Percentiles rank a stretch among this genome's conserved stretches.
Conservation (phyloP, 2,329 filamentous ascomycete species). For the Pseudocercospora musae region DNA sequence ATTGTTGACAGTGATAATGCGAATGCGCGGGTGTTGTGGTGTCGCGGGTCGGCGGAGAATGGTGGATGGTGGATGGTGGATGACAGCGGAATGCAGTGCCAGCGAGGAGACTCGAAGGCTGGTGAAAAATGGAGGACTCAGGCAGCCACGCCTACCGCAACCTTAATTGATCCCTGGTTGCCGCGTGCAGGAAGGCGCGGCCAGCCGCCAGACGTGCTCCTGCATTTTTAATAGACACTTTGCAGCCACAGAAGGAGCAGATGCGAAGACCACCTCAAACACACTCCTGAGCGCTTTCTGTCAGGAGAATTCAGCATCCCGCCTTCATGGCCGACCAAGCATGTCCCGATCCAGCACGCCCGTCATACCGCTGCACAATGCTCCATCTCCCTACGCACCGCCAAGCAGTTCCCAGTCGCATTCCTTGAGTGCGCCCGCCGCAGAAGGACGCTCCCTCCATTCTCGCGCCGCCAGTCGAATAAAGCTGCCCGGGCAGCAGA, state of each 20-base stretch:
- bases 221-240: not conserved
- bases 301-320: conserved; percentile 3
- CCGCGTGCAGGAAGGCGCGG: not conserved
- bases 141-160: not conserved
- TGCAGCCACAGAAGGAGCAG: not conserved
- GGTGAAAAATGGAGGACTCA: not conserved
- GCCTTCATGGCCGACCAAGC: conserved; percentile 44
- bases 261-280: not conserved
- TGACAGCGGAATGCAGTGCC: not conserved
- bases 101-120: not conserved
- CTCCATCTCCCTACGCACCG: conserved; percentile 9
- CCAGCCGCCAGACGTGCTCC: not conserved
- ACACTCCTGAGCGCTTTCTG: not conserved
- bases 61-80: not conserved
- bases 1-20: not conserved
- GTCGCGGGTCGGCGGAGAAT: conserved; percentile 3
- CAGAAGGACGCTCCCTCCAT: conserved; percentile 13
- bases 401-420: conserved; percentile 6
- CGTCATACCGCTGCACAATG: conserved; percentile 55
- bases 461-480: conserved; percentile 32
- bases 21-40: conserved; percentile 2
- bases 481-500: conserved; percentile 36
- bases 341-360: conserved; percentile 62
- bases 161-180: not conserved
- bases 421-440: conserved; percentile 2